These are phyloP conservation scores for Pezicula neosporulosa DNA, from an alignment of 2,329 filamentous ascomycete genomes.

Conservation along the genomic window DNA sequence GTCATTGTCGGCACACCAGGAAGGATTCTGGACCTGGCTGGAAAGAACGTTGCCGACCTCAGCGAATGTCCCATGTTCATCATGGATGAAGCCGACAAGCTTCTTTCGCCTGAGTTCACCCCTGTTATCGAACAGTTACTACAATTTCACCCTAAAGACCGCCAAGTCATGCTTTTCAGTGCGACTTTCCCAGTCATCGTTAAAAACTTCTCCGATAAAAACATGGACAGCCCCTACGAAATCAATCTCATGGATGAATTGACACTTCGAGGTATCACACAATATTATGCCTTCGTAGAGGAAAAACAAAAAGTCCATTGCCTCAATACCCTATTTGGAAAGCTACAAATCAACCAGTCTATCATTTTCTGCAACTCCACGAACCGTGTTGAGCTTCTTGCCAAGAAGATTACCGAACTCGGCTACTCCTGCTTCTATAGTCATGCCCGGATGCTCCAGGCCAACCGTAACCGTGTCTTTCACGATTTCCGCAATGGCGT, in stretches of 20 bases:
- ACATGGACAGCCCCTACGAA: conserved; percentile 94
- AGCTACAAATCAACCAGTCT: conserved; percentile 99
- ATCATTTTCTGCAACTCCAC: conserved; percentile 99
- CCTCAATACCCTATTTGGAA: conserved; percentile 96
- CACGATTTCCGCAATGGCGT: conserved; percentile 98
- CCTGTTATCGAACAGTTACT: conserved; percentile 95
- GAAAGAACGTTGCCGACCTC: conserved; percentile 93
- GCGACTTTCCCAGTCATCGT: conserved; percentile 97
- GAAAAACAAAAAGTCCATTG: conserved; percentile 99
- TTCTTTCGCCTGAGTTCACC: conserved; percentile 94
- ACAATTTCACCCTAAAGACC: conserved; percentile 92
- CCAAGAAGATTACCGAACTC: conserved; percentile 98
- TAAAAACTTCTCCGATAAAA: conserved; percentile 97
- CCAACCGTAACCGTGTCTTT: conserved; percentile 96
- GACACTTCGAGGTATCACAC: conserved; percentile 94
- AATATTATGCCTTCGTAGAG: conserved; percentile 99
- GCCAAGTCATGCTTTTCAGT: conserved; percentile 98
- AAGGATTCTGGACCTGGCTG: conserved; percentile 91
- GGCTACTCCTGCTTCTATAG: conserved; percentile 99
- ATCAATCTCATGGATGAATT: conserved; percentile 99
- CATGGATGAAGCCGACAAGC: conserved; percentile 99
- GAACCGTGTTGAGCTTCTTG: conserved; percentile 93
- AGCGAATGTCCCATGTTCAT: conserved; percentile 97
- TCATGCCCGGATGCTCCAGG: conserved; percentile 96
- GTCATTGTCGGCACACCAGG: conserved; percentile 97